A percentile compares a stretch with the other conserved stretches of the same genome.
Evolutionary conservation across 306 rosid genomes (phyloP).

Genomic region (Rubus idaeus): DNA sequence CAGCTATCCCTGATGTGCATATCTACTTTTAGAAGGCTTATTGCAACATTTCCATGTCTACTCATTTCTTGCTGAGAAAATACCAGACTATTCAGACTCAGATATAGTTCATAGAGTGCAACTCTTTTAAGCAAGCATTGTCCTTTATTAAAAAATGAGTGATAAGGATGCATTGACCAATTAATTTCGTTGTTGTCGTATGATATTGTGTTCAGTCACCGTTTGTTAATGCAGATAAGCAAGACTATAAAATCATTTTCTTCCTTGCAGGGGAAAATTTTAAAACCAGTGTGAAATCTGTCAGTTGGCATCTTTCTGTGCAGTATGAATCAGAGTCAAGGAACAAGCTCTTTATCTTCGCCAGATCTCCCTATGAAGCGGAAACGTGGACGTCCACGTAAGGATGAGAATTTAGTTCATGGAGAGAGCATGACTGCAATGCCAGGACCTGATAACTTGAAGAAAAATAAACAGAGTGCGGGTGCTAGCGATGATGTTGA

Average conservation of each 20-base stretch:
- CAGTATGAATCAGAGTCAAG: conserved; percentile 52
- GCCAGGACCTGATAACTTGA: conserved; percentile 28
- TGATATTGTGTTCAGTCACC: neutral
- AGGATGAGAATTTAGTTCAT: conserved; percentile 34
- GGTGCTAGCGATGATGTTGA: conserved; percentile 22
- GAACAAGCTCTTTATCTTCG: conserved; percentile 25
- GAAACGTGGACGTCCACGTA: conserved; percentile 75
- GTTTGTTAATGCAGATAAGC: neutral
- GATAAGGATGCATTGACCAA: neutral
- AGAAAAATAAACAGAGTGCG: conserved; percentile 28
- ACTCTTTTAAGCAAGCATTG: neutral
- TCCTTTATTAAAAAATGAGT: neutral
- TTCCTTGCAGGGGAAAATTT: conserved; percentile 27
- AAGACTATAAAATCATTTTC: neutral
- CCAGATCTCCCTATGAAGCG: conserved; percentile 45
- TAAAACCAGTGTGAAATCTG: conserved; percentile 9
- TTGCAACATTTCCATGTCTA: neutral
- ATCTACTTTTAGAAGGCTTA: neutral
- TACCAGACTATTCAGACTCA: neutral
- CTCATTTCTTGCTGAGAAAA: neutral
- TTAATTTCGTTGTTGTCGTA: neutral
- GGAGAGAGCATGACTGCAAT: conserved; percentile 19
- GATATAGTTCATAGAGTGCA: neutral
- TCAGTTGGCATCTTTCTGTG: conserved; percentile 7
- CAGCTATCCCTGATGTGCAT: neutral